These are phyloP conservation scores for Pichia manshurica DNA, from an alignment of 805 yeast genomes.

Conservation along the genomic window DNA sequence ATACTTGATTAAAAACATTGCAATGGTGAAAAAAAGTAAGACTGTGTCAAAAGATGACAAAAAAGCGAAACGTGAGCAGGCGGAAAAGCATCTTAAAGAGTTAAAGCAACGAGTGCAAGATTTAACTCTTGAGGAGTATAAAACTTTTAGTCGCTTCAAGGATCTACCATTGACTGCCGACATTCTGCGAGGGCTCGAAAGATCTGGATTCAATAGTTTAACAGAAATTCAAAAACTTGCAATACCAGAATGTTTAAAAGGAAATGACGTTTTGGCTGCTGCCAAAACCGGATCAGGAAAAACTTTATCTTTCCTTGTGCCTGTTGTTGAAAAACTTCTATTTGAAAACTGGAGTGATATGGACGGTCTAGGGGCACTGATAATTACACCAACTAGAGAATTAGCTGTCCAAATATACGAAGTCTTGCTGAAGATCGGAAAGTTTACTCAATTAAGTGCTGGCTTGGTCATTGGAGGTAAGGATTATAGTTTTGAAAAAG, in stretches of 20 bases:
- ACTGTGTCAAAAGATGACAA: constrained; percentile 29
- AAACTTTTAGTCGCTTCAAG: constrained; percentile 46
- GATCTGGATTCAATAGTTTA: constrained; percentile 69
- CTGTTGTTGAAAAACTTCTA: constrained; percentile 65
- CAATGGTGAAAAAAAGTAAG: constrained; percentile 28
- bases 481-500: constrained; percentile 75
- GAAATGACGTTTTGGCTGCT: constrained; percentile 76
- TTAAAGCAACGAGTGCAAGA: constrained; percentile 50
- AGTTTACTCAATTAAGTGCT: constrained; percentile 69
- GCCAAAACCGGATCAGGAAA: constrained; percentile 92
- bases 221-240: constrained; percentile 84
- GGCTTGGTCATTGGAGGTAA: constrained; percentile 94
- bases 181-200: constrained; percentile 67
- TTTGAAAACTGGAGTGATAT: constrained; percentile 69
- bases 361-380: constrained; percentile 86
- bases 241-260: constrained; percentile 70
- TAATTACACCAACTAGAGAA: constrained; percentile 90
- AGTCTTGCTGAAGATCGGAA: constrained; percentile 77
- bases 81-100: constrained; percentile 33
- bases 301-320: constrained; percentile 80
- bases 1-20: neutral
- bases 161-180: constrained; percentile 70
- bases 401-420: constrained; percentile 87
- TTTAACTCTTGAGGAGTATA: constrained; percentile 40
- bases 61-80: constrained; percentile 23